Evolutionary conservation across 2,329 filamentous ascomycete genomes (phyloP).

Genomic region (Neofusicoccum sp.): DNA sequence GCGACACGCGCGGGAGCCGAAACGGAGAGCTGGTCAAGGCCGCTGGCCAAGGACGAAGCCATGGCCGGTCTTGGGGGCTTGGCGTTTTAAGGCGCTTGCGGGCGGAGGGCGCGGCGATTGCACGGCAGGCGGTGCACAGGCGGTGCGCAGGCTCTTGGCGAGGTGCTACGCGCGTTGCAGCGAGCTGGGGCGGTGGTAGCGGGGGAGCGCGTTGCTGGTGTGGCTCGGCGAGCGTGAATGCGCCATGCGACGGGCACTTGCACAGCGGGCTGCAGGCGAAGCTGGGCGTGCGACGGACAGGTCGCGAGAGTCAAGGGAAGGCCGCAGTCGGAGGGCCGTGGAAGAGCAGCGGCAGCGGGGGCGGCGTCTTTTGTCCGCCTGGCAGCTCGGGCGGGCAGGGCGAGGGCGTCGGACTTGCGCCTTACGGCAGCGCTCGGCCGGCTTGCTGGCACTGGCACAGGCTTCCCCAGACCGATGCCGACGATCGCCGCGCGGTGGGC

Average conservation of each 20-base stretch:
- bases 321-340: not conserved
- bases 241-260: not conserved
- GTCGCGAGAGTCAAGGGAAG: not conserved
- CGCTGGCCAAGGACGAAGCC: not conserved
- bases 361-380: no score
- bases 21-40: not conserved
- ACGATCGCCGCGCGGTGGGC: not conserved
- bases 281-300: not conserved
- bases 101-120: not conserved
- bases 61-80: slow-evolving; percentile 2
- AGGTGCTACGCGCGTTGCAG: not conserved
- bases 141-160: not conserved
- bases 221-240: not conserved
- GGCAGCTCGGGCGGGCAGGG: not conserved
- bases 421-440: not conserved
- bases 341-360: no score
- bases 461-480: slow-evolving; percentile 8
- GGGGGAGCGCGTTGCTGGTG: not conserved
- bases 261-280: not conserved
- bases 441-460: not conserved
- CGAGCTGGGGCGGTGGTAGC: not conserved
- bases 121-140: not conserved
- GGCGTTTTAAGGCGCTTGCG: slow-evolving; percentile 1
- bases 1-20: not conserved
- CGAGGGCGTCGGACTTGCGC: not conserved